Evolutionary conservation across 352 stramenopile species (phyloP).

Genomic region (Blastocystis sp.): DNA sequence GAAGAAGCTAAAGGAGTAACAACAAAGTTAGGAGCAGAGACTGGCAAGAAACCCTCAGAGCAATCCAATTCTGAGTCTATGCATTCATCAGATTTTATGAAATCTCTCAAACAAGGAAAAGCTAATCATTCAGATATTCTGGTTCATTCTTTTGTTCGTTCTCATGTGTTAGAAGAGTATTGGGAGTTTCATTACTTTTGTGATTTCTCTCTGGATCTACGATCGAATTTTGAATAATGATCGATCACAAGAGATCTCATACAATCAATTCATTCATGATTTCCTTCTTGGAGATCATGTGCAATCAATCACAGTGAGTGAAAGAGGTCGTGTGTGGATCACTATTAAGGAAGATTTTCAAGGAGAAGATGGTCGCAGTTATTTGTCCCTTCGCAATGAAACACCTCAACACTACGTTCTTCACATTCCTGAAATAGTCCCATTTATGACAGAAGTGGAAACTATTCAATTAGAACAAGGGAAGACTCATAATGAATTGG

Average conservation of each 20-base stretch:
- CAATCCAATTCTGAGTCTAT: neutral
- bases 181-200: neutral
- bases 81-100: neutral
- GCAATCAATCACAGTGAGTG: neutral
- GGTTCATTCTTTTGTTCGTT: neutral
- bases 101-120: neutral
- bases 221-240: neutral
- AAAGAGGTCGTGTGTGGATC: neutral
- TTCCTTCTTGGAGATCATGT: neutral
- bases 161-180: neutral
- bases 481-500: slow-evolving; percentile 84
- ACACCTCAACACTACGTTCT: neutral
- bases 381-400: neutral
- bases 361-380: neutral
- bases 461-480: slow-evolving; percentile 86
- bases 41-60: neutral
- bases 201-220: neutral
- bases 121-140: neutral
- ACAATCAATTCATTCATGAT: slow-evolving; percentile 28
- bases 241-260: neutral
- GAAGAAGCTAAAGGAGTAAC: neutral
- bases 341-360: neutral
- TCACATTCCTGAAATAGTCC: neutral
- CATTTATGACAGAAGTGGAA: slow-evolving; percentile 92
- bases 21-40: too few species aligned